Conservation (phyloP, 2,329 filamentous ascomycete species). For the Trichoderma oligosporum region DNA sequence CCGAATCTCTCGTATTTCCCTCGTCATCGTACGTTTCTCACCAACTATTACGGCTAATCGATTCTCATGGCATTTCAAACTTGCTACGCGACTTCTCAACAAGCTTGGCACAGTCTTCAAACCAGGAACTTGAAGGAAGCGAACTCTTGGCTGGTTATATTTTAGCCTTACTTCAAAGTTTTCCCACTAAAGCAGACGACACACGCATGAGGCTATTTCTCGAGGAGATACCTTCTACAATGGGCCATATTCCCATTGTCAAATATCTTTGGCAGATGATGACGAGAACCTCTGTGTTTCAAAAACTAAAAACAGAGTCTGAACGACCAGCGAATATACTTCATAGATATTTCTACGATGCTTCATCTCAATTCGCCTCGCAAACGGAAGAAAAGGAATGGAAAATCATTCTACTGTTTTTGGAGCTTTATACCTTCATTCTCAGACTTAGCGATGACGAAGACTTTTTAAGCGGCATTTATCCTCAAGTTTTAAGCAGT, state of each 20-base stretch:
- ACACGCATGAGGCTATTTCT: slow-evolving; percentile 93
- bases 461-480: slow-evolving; percentile 72
- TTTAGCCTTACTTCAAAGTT: slow-evolving; percentile 78
- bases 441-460: slow-evolving; percentile 93
- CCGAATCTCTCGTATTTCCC: slow-evolving; percentile 24
- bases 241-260: slow-evolving; percentile 55
- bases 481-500: slow-evolving; percentile 36
- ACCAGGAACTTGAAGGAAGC: slow-evolving; percentile 38
- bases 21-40: slow-evolving; percentile 57
- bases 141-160: slow-evolving; percentile 81
- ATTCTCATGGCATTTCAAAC: slow-evolving; percentile 66
- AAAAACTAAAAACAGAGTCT: slow-evolving; percentile 30
- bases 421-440: slow-evolving; percentile 92
- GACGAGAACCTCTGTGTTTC: slow-evolving; percentile 42
- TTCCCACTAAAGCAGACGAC: slow-evolving; percentile 76
- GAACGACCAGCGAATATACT: slow-evolving; percentile 31
- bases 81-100: slow-evolving; percentile 35
- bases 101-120: slow-evolving; percentile 31
- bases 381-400: slow-evolving; percentile 58
- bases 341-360: slow-evolving; percentile 30
- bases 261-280: slow-evolving; percentile 76
- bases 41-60: slow-evolving; percentile 67
- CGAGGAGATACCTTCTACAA: slow-evolving; percentile 33
- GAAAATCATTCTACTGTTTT: slow-evolving; percentile 82
- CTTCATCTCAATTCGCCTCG: slow-evolving; percentile 28